phyloP scores from a whole-genome alignment of 352 stramenopile genomes.

The Phytophthora meadii region DNA sequence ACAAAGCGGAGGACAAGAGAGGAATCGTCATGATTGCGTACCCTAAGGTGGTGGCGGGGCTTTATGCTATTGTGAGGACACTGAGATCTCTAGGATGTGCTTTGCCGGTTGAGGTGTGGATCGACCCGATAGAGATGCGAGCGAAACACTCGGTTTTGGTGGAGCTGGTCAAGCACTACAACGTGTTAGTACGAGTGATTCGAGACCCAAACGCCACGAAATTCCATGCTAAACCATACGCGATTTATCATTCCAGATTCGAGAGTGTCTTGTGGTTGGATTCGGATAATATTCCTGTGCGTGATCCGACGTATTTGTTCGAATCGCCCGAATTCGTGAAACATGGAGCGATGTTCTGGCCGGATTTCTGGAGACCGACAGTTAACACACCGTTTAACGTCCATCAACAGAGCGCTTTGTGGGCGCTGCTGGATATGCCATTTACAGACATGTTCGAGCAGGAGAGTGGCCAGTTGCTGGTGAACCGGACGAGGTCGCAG shows the following conservation, averaged over 20 bases:
- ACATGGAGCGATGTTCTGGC: conserved; percentile 83
- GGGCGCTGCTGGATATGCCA: conserved; percentile 79
- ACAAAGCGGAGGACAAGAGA: conserved; percentile 26
- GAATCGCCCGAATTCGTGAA: conserved; percentile 64
- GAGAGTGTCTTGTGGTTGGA: conserved; percentile 83
- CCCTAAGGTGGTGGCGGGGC: conserved; percentile 65
- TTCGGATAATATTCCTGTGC: conserved; percentile 81
- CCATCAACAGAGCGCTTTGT: conserved; percentile 72
- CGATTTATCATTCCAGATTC: conserved; percentile 79
- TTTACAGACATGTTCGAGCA: conserved; percentile 91
- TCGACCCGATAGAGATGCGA: conserved; percentile 59
- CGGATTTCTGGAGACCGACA: conserved; percentile 80
- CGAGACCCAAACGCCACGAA: conserved; percentile 66
- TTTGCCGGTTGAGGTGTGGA: conserved; percentile 75
- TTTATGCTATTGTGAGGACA: conserved; percentile 75
- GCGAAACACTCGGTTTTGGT: conserved; percentile 61
- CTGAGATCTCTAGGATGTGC: conserved; percentile 52
- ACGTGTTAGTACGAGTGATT: conserved; percentile 65
- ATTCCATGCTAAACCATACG: conserved; percentile 84
- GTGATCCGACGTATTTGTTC: conserved; percentile 87
- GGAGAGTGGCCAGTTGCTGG: conserved; percentile 78
- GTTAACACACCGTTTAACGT: conserved; percentile 78
- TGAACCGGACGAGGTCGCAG: conserved; percentile 55
- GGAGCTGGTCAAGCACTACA: conserved; percentile 61
- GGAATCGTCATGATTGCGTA: conserved; percentile 81